These are phyloP conservation scores for Kalmanozyma brasiliensis DNA, from an alignment of 1,284 basidiomycete genomes.

Conservation along the genomic window DNA sequence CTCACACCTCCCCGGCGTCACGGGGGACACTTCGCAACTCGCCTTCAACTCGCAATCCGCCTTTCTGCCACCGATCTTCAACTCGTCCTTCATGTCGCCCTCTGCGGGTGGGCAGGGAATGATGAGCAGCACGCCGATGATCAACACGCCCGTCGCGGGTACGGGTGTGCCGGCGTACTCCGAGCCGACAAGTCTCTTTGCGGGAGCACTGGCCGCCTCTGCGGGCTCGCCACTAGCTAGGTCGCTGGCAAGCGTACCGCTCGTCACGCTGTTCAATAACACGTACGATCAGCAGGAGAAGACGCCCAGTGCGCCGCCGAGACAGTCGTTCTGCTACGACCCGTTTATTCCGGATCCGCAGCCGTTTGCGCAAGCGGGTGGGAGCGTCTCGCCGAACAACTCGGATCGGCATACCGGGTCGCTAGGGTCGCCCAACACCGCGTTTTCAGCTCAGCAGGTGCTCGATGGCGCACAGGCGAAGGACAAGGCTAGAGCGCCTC, in stretches of 20 bases:
- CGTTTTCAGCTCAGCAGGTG: neutral
- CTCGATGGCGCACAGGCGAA: neutral
- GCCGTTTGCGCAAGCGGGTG: neutral
- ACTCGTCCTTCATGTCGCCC: constrained; percentile 15
- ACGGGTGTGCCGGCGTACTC: neutral
- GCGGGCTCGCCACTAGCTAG: constrained; percentile 7
- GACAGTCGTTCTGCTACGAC: constrained; percentile 31
- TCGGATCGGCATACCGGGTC: constrained; percentile 3
- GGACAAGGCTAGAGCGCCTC: neutral
- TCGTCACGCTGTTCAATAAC: constrained; percentile 43
- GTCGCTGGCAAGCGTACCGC: constrained; percentile 17
- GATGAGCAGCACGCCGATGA: constrained; percentile 5
- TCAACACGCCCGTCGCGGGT: neutral
- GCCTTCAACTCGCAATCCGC: constrained; percentile 14
- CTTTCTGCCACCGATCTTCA: constrained; percentile 14
- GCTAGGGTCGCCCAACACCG: neutral
- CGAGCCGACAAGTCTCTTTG: constrained; percentile 6
- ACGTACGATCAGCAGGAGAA: constrained; percentile 26
- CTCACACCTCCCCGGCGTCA: neutral
- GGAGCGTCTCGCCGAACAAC: constrained; percentile 3
- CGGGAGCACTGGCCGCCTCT: constrained; percentile 1
- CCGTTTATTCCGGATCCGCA: constrained; percentile 31
- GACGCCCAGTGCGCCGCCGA: neutral
- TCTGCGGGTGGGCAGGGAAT: neutral
- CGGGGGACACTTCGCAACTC: constrained; percentile 7